A percentile compares a stretch with the other conserved stretches of the same genome.
Evolutionary conservation across 345 rosid genomes (phyloP).

Genomic region (Populus tremula): DNA sequence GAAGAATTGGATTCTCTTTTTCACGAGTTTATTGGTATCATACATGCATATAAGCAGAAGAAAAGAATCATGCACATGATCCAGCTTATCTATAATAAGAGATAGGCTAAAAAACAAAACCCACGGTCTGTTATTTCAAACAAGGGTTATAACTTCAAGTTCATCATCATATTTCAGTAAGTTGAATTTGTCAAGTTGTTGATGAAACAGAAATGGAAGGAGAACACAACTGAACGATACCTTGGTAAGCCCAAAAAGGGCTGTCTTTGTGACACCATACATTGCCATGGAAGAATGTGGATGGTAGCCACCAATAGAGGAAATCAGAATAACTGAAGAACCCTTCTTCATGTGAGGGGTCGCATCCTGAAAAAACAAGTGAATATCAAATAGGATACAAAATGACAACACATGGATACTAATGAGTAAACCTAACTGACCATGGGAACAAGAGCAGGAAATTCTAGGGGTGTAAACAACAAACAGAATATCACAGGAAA

Average conservation of each 20-base stretch:
- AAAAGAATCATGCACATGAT: too few relatives aligned
- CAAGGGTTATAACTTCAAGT: background rate
- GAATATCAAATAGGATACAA: background rate
- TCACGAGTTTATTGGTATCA: too few relatives aligned
- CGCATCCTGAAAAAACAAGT: constrained; percentile 48
- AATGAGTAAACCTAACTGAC: background rate
- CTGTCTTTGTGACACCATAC: constrained; percentile 96
- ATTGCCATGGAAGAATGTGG: constrained; percentile 67
- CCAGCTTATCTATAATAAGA: too few relatives aligned
- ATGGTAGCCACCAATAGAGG: constrained; percentile 66
- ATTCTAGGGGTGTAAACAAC: background rate
- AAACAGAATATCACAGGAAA: background rate
- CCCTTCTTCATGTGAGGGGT: constrained; percentile 74
- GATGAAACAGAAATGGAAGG: background rate
- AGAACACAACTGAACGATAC: constrained; percentile 26
- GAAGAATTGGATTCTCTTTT: too few relatives aligned
- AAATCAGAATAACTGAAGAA: constrained; percentile 70
- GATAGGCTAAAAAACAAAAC: too few relatives aligned
- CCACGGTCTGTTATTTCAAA: background rate
- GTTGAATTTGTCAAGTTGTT: too few relatives aligned
- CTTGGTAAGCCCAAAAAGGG: constrained; percentile 87
- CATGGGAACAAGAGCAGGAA: too few relatives aligned
- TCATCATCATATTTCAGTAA: background rate
- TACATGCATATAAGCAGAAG: too few relatives aligned
- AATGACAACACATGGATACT: background rate